These are phyloP conservation scores for Ophiostoma triangulosporum DNA, from an alignment of 2,329 filamentous ascomycete species.

Conservation along the genomic window DNA sequence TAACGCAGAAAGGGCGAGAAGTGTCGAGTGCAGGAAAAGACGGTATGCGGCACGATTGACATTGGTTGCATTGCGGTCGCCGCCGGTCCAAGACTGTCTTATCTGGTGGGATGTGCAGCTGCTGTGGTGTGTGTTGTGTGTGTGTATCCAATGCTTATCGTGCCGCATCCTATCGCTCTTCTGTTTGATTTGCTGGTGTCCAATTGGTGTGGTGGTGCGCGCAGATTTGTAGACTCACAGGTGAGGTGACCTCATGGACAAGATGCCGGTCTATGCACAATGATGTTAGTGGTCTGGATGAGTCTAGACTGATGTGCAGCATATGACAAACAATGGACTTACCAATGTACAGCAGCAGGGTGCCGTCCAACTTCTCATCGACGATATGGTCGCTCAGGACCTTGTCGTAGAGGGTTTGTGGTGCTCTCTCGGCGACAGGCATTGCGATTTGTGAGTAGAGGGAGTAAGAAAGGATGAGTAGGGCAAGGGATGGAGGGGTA, in stretches of 20 bases:
- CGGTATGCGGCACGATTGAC: neutral
- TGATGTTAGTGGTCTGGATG: slow-evolving; percentile 1
- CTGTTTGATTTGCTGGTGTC: neutral
- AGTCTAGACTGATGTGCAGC: too few relatives aligned
- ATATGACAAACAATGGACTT: slow-evolving; percentile 23
- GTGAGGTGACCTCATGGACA: slow-evolving; percentile 96
- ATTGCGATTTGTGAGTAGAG: slow-evolving; percentile 29
- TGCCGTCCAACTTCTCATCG: slow-evolving; percentile 89
- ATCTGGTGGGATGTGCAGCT: neutral
- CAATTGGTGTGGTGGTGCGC: neutral
- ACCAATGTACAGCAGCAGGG: slow-evolving; percentile 87
- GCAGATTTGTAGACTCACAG: slow-evolving; percentile 39
- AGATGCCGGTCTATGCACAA: slow-evolving; percentile 64
- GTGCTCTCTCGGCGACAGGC: slow-evolving; percentile 59
- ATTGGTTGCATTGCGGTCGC: neutral
- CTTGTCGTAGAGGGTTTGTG: slow-evolving; percentile 92
- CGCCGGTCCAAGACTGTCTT: neutral
- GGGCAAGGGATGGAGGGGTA: neutral
- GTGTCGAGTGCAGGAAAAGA: neutral
- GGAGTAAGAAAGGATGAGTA: neutral
- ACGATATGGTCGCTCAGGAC: slow-evolving; percentile 90
- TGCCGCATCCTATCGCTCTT: neutral
- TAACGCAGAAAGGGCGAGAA: too few relatives aligned
- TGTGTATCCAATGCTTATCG: neutral
- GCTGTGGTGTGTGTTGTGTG: neutral